phyloP scores from a whole-genome alignment of 208 protist species.

The Leishmania guyanensis region DNA sequence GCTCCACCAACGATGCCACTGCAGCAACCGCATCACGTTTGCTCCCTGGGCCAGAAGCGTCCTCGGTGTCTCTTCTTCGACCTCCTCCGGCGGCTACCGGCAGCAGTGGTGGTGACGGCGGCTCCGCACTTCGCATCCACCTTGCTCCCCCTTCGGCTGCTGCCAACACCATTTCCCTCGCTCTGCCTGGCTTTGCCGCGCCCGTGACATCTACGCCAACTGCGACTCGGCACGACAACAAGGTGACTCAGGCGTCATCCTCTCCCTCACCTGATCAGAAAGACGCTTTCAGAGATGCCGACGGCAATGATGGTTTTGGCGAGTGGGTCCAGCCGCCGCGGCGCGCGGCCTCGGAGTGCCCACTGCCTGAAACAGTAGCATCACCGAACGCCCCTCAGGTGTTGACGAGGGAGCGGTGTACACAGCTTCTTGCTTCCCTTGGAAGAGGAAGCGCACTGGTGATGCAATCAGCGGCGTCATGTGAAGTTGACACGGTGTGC shows the following conservation, averaged over 20 bases:
- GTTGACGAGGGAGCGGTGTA: constrained; percentile 20
- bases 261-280: background rate
- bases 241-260: background rate
- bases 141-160: constrained; percentile 4
- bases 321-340: constrained; percentile 18
- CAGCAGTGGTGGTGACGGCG: background rate
- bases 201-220: background rate
- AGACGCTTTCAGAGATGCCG: background rate
- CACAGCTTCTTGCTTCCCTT: constrained; percentile 1
- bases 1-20: background rate
- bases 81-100: background rate
- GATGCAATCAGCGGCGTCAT: background rate
- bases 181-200: constrained; percentile 1
- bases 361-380: background rate
- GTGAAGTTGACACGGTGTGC: background rate
- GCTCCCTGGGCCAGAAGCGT: background rate
- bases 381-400: background rate
- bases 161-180: background rate
- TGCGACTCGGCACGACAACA: background rate
- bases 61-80: background rate
- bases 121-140: constrained; percentile 9
- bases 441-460: background rate
- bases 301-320: constrained; percentile 22
- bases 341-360: background rate
- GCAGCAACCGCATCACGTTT: background rate